A percentile compares a stretch with the other conserved stretches of the same genome.
Conservation (phyloP, 306 rosid species). For the Castanea crenata region DNA sequence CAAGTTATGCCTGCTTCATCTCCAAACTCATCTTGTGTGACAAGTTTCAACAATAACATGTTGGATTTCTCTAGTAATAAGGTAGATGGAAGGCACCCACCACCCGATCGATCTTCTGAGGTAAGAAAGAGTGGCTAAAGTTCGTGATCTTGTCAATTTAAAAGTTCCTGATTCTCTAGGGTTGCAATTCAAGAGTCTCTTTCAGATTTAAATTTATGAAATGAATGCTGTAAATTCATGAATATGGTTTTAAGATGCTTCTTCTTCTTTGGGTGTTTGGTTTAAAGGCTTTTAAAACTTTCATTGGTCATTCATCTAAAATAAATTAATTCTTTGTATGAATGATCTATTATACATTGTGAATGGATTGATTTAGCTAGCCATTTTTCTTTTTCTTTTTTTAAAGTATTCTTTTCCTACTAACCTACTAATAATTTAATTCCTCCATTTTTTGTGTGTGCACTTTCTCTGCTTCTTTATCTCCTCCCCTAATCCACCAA, state of each 20-base stretch:
- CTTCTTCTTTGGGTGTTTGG: not conserved
- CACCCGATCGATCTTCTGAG: conserved; percentile 79
- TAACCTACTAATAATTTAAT: not conserved
- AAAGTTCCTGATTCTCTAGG: not conserved
- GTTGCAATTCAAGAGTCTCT: not conserved
- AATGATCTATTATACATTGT: not conserved
- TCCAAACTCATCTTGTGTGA: conserved; percentile 64
- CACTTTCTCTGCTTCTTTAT: not conserved
- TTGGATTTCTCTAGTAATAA: conserved; percentile 77
- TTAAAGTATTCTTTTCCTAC: not conserved
- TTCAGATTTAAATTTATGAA: not conserved
- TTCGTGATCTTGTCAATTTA: not conserved
- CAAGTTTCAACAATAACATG: conserved; percentile 75
- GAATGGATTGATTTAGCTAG: not conserved
- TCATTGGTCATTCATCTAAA: too few relatives aligned
- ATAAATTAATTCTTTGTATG: conserved; percentile 7
- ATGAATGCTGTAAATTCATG: not conserved
- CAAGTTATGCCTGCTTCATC: conserved; percentile 44
- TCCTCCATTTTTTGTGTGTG: not conserved
- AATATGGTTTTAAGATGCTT: not conserved
- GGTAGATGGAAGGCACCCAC: conserved; percentile 43
- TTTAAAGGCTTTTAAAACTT: too few relatives aligned
- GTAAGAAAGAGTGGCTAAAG: conserved; percentile 24
- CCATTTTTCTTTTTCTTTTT: too few relatives aligned
- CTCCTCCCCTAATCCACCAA: not conserved